Conservation (phyloP, 2,329 filamentous ascomycete species). For the Didymella arachidicola region DNA sequence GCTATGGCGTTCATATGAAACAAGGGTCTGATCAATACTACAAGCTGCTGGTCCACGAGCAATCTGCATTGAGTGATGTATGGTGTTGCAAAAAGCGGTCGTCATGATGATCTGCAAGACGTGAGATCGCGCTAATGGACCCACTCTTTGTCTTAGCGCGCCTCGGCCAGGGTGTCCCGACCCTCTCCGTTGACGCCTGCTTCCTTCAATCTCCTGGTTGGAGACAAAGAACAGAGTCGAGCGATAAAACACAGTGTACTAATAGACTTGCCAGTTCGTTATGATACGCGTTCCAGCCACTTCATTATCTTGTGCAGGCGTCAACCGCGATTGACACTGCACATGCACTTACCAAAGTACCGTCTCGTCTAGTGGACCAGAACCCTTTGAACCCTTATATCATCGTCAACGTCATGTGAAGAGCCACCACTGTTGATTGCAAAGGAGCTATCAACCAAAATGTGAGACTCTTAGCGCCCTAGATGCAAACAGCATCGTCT, state of each 20-base stretch:
- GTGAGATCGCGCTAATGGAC: background rate
- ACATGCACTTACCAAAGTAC: conserved; percentile 4
- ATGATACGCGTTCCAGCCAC: background rate
- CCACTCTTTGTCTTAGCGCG: background rate
- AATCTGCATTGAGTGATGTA: background rate
- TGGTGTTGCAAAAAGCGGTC: background rate
- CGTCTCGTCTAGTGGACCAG: conserved; percentile 12
- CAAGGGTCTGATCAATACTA: background rate
- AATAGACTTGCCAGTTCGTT: no score
- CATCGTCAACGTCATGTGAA: conserved; percentile 18
- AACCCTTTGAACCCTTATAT: conserved; percentile 7
- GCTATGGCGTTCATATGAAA: no score
- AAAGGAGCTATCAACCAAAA: background rate
- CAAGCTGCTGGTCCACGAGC: background rate
- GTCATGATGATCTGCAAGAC: background rate
- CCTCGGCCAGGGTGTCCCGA: background rate
- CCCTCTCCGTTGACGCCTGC: background rate
- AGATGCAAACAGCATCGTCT: background rate
- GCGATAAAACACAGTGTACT: background rate
- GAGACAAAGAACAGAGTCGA: background rate
- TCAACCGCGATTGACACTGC: background rate
- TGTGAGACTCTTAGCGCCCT: background rate
- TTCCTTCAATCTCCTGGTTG: background rate
- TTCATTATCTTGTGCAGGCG: background rate
- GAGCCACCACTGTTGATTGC: background rate